phyloP scores from a whole-genome alignment of 2,329 filamentous ascomycete species.

The Gyromitra esculenta region DNA sequence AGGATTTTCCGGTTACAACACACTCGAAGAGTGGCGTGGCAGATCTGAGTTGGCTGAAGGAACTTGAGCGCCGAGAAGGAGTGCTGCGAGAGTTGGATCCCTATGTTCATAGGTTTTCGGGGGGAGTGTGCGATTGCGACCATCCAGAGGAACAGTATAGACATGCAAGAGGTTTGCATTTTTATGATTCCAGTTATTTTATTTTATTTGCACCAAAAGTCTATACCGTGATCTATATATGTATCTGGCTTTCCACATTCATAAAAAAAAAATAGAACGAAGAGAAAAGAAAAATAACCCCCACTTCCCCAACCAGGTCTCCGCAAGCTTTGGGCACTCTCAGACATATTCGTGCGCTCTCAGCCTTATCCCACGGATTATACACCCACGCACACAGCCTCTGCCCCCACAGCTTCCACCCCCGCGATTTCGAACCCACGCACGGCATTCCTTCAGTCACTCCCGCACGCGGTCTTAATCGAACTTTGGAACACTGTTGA shows the following conservation, averaged over 20 bases:
- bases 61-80: not conserved
- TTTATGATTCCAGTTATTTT: not conserved
- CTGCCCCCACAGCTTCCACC: too few species aligned
- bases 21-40: not conserved
- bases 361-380: not conserved
- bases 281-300: not conserved
- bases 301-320: not conserved
- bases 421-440: not conserved
- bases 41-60: not conserved
- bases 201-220: not conserved
- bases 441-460: not conserved
- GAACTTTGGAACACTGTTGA: not conserved
- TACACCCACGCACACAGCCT: not conserved
- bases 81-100: not conserved
- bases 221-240: not conserved
- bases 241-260: not conserved
- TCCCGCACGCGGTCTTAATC: not conserved
- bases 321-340: conserved; percentile 9
- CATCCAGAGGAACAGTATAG: not conserved
- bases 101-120: not conserved
- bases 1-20: conserved; percentile 9
- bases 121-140: not conserved
- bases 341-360: not conserved
- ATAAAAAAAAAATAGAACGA: conserved; percentile 10
- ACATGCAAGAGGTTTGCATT: conserved; percentile 5